Evolutionary conservation across 345 rosid genomes (phyloP), one percentile per base, ranked within the genome.

Genomic region (Trapa incisa): DNA sequence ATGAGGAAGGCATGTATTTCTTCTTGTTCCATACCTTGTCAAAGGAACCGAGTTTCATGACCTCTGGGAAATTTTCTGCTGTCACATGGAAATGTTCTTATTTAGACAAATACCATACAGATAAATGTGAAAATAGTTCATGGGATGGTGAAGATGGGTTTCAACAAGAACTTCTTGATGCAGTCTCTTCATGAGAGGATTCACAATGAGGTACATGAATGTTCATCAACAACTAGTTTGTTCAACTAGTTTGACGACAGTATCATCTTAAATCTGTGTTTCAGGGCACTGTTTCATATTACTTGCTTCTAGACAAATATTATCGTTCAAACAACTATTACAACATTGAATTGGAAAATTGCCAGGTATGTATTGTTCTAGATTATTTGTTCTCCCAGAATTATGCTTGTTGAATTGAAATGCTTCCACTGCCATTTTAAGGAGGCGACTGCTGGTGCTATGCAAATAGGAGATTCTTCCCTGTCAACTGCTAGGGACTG

Each of bases 261-360:
- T 74, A 53, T 72, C 68, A 66, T 61, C 17, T 71, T 58, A 9
- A 9, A 13, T 43, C 68, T 75, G 66, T 85, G 66, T 85, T 76
- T 72, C 90, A 94, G 99, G 99, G 82, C 67, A 94, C 97, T 74
- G 96, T 94, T 65, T 85, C 99, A 11, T 94, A 94, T 79, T 91
- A 91, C 80, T 68, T 94, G 73, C 78, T 87, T 65, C 69, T 91
- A 81, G 96, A 91, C 81, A 91, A 89, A 56, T 77, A 90, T 39
- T 85, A 82, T 72, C 85, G 88, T 47, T 89, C 89, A 72, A 87
- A 87, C 76, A 89, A 87, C 68, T 81, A 87, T 80, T 88, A 84
- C 58, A 89, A 85, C 79, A 87, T 93, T 62, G 89, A 88, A 81
- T 84, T 85, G 76, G 86, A 87, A 76, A 89, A 81, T 76, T 77